A percentile compares a stretch with the other conserved stretches of the same genome.
Evolutionary conservation across 371 early-diverging fungal genomes (phyloP).

Genomic region (Lichtheimia ramosa): DNA sequence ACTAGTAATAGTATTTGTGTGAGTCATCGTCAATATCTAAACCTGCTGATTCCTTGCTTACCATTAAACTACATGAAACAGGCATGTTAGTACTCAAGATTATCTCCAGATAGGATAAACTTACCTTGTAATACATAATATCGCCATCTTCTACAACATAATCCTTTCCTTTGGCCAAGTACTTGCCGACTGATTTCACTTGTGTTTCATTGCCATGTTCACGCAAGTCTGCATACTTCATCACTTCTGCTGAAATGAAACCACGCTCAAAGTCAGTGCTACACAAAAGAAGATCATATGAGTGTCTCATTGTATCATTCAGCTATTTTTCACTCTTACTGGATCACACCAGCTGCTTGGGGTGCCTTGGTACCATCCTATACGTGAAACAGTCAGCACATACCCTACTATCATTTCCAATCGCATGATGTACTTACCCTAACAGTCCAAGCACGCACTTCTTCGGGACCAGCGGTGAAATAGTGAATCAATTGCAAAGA

Average conservation of each 20-base stretch:
- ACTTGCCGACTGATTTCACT: slow-evolving; percentile 52
- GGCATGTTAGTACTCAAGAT: neutral
- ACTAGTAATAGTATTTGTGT: neutral
- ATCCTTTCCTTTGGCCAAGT: slow-evolving; percentile 92
- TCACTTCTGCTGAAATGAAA: slow-evolving; percentile 93
- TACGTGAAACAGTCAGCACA: neutral
- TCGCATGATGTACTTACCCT: slow-evolving; percentile 30
- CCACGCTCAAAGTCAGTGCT: slow-evolving; percentile 87
- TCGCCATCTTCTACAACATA: slow-evolving; percentile 97
- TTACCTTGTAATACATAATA: slow-evolving; percentile 74
- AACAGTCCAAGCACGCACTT: slow-evolving; percentile 85
- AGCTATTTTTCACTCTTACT: slow-evolving; percentile 25
- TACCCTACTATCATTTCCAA: neutral
- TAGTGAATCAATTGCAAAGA: slow-evolving; percentile 86
- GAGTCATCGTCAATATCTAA: too few species aligned
- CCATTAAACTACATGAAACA: slow-evolving; percentile 18
- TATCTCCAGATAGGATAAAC: neutral
- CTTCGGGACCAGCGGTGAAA: slow-evolving; percentile 89
- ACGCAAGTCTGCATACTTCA: slow-evolving; percentile 67
- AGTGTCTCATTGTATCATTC: too few species aligned
- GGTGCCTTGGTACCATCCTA: slow-evolving; percentile 82
- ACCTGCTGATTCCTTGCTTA: neutral
- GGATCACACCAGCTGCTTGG: slow-evolving; percentile 91
- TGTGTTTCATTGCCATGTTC: slow-evolving; percentile 56
- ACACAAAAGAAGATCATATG: slow-evolving; percentile 11